These are phyloP conservation scores for Mediolabrus comicus DNA, from an alignment of 108 stramenopile species.

Conservation along the genomic window DNA sequence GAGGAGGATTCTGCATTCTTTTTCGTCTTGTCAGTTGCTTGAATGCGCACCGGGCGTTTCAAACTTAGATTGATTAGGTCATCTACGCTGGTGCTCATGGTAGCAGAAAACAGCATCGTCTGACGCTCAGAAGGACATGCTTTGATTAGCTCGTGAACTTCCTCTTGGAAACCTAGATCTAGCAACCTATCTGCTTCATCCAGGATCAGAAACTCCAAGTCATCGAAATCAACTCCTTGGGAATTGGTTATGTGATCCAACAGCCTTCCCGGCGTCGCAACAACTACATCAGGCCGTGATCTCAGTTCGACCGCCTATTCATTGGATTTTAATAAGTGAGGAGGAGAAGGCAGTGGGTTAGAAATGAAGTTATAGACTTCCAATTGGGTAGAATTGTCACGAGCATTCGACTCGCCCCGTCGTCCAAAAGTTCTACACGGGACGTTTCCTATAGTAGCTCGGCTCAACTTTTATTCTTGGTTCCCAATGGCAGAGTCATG, in stretches of 20 bases:
- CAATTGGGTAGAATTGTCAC: constrained; percentile 15
- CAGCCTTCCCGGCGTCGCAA: constrained; percentile 91
- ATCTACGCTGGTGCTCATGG: constrained; percentile 68
- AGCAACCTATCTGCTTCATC: constrained; percentile 76
- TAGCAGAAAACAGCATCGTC: constrained; percentile 90
- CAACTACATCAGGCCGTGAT: constrained; percentile 86
- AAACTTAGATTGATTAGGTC: constrained; percentile 68
- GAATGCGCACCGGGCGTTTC: constrained; percentile 39
- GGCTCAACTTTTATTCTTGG: constrained; percentile 33
- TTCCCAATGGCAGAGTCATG: constrained; percentile 39
- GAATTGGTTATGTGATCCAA: constrained; percentile 89
- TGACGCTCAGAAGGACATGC: constrained; percentile 78
- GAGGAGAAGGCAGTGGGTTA: neutral
- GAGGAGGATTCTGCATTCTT: constrained; percentile 23
- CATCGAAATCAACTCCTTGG: constrained; percentile 26
- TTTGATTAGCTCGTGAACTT: constrained; percentile 83
- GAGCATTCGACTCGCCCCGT: constrained; percentile 44
- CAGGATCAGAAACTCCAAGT: constrained; percentile 35
- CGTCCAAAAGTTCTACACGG: constrained; percentile 33
- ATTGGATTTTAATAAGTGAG: neutral
- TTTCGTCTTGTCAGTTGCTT: constrained; percentile 60
- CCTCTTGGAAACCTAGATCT: constrained; percentile 93
- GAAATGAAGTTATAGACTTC: neutral
- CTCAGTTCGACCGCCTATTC: constrained; percentile 89
- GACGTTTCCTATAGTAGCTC: constrained; percentile 45